These are phyloP conservation scores for Diaporthe batatas DNA, from an alignment of 2,329 filamentous ascomycete genomes.

Conservation along the genomic window DNA sequence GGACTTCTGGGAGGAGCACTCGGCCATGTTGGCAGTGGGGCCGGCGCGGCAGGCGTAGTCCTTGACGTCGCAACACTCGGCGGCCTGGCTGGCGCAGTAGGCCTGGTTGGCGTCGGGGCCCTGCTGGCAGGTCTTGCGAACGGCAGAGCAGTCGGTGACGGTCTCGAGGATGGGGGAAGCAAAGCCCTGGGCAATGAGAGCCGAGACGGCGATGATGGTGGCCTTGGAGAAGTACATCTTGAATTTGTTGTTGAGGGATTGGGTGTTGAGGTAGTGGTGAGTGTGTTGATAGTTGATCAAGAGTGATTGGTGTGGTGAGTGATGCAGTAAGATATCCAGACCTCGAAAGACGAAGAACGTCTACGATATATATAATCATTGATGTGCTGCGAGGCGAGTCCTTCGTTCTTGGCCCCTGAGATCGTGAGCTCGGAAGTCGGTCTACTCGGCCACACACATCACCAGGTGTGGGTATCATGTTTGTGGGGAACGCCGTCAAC, in stretches of 20 bases:
- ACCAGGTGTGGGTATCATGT: slow-evolving; percentile 12
- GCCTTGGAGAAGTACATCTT: slow-evolving; percentile 39
- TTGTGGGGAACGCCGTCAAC: slow-evolving; percentile 21
- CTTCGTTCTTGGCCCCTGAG: slow-evolving; percentile 10
- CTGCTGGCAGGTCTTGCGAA: slow-evolving; percentile 20
- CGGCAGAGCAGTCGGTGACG: background rate
- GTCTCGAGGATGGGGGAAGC: background rate
- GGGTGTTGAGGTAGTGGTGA: background rate
- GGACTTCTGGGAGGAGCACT: slow-evolving; percentile 15
- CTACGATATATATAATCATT: slow-evolving; percentile 13
- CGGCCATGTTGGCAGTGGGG: slow-evolving; percentile 6
- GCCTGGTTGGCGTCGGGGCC: slow-evolving; percentile 18
- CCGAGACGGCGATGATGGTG: slow-evolving; percentile 35
- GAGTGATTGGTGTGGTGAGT: slow-evolving; percentile 28
- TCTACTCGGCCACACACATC: slow-evolving; percentile 11
- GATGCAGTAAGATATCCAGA: slow-evolving; percentile 23
- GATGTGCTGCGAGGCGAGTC: background rate
- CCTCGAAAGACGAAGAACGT: background rate
- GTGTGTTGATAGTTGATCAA: background rate
- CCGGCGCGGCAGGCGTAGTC: slow-evolving; percentile 13
- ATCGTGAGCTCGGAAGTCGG: slow-evolving; percentile 32
- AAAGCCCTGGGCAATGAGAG: slow-evolving; percentile 30
- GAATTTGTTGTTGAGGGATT: slow-evolving; percentile 17
- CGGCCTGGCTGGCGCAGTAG: background rate
- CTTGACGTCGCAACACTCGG: slow-evolving; percentile 7